A percentile compares a stretch with the other conserved stretches of the same genome.
phyloP scores from a whole-genome alignment of 1,284 basidiomycete genomes.

The Boletus mariae region DNA sequence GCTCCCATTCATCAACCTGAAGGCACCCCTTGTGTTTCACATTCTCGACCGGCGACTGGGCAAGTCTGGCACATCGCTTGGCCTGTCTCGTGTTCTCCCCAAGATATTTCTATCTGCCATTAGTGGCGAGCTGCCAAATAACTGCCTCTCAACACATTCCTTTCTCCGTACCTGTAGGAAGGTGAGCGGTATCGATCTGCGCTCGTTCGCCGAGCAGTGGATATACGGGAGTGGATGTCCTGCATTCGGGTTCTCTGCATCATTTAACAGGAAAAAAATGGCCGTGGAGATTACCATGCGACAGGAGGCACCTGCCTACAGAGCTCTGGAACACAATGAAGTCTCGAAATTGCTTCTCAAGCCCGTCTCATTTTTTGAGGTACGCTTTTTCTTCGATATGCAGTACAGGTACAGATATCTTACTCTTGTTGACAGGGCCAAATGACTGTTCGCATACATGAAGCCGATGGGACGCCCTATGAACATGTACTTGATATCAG shows the following conservation, averaged over 20 bases:
- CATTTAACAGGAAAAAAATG: conserved; percentile 98
- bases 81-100: conserved; percentile 91
- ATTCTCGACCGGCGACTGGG: conserved; percentile 92
- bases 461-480: conserved; percentile 98
- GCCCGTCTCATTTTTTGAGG: conserved; percentile 86
- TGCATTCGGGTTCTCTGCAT: conserved; percentile 83
- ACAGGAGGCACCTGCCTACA: conserved; percentile 80
- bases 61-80: conserved; percentile 93
- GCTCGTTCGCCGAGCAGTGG: conserved; percentile 96
- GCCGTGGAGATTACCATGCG: conserved; percentile 93
- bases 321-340: conserved; percentile 64
- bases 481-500: conserved; percentile 97
- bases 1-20: conserved; percentile 90
- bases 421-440: conserved; percentile 58
- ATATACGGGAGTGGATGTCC: conserved; percentile 98
- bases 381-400: conserved; percentile 26
- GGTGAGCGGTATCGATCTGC: conserved; percentile 86
- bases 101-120: conserved; percentile 94
- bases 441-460: conserved; percentile 98
- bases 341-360: conserved; percentile 68
- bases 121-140: conserved; percentile 85
- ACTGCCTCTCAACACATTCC: conserved; percentile 83
- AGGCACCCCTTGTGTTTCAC: conserved; percentile 92
- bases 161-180: conserved; percentile 94
- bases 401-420: conserved; percentile 3